Percentiles rank a stretch among this genome's conserved stretches.
phyloP scores from a whole-genome alignment of 495 filamentous ascomycete species.

The Talaromyces nanjingensis region DNA sequence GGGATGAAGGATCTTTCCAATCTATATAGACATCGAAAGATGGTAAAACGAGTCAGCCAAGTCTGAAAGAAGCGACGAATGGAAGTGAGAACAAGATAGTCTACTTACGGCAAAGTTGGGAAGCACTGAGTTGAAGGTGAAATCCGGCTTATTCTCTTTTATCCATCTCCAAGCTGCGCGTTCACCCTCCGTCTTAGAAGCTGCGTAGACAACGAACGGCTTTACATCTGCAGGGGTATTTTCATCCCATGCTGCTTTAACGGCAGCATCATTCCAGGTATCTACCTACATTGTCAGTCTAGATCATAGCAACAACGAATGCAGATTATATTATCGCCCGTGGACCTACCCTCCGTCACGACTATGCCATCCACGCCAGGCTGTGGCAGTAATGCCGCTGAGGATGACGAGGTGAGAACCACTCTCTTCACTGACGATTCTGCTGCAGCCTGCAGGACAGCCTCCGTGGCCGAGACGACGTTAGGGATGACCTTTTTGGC shows the following conservation, averaged over 20 bases:
- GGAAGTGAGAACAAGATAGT: too few relatives aligned
- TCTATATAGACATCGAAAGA: too few relatives aligned
- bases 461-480: conserved; percentile 24
- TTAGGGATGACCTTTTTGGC: conserved; percentile 35
- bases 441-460: conserved; percentile 33
- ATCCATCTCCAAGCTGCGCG: conserved; percentile 43
- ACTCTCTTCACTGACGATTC: conserved; percentile 39
- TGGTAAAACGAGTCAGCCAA: too few relatives aligned
- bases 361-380: conserved; percentile 9
- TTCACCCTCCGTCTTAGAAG: conserved; percentile 46
- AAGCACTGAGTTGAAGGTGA: conserved; percentile 41
- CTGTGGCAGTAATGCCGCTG: conserved; percentile 24
- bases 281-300: neutral
- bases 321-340: too few relatives aligned
- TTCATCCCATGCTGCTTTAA: conserved; percentile 7
- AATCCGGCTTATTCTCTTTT: conserved; percentile 37
- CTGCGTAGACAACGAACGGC: conserved; percentile 35
- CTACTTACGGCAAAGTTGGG: conserved; percentile 27
- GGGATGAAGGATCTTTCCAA: too few relatives aligned
- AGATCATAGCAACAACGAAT: too few relatives aligned
- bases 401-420: conserved; percentile 44
- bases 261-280: conserved; percentile 32
- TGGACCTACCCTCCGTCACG: conserved; percentile 3
- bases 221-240: conserved; percentile 21
- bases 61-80: too few relatives aligned